Percentiles rank a stretch among this genome's conserved stretches.
Conservation (phyloP, 805 yeast genomes). For the Ogataea chonburiensis region DNA sequence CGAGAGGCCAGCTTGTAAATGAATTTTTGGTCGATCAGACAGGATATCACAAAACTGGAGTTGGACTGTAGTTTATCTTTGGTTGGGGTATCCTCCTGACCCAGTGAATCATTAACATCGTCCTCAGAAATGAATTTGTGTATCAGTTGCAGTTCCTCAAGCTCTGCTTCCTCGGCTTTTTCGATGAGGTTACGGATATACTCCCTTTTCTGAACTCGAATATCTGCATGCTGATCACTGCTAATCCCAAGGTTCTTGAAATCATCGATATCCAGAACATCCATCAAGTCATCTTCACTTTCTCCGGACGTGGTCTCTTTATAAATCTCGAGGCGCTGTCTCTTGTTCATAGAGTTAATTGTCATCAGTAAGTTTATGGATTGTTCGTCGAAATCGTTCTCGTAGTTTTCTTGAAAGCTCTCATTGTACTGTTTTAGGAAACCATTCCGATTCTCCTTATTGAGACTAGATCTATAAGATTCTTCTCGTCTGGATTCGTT, state of each 20-base stretch:
- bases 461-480: slow-evolving; percentile 3
- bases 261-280: slow-evolving; percentile 20
- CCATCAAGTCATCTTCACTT: slow-evolving; percentile 20
- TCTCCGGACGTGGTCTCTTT: slow-evolving; percentile 18
- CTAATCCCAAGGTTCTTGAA: slow-evolving; percentile 10
- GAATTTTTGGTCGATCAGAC: slow-evolving; percentile 13
- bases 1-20: slow-evolving; percentile 12
- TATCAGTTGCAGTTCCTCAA: slow-evolving; percentile 16
- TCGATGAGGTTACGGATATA: slow-evolving; percentile 12
- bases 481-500: slow-evolving; percentile 7
- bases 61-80: slow-evolving; percentile 3
- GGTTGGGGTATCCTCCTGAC: slow-evolving; percentile 6
- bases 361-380: slow-evolving; percentile 16
- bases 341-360: slow-evolving; percentile 20
- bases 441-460: slow-evolving; percentile 9
- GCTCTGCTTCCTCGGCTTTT: slow-evolving; percentile 9
- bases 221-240: slow-evolving; percentile 1
- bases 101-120: slow-evolving; percentile 2
- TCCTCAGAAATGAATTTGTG: slow-evolving; percentile 15
- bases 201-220: slow-evolving; percentile 13
- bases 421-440: slow-evolving; percentile 20
- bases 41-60: slow-evolving; percentile 11
- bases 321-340: slow-evolving; percentile 21
- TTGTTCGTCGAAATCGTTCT: slow-evolving; percentile 21
- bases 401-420: slow-evolving; percentile 19